These are phyloP conservation scores for Colletotrichum sp. DNA, from an alignment of 2,329 filamentous ascomycete genomes.

Conservation along the genomic window DNA sequence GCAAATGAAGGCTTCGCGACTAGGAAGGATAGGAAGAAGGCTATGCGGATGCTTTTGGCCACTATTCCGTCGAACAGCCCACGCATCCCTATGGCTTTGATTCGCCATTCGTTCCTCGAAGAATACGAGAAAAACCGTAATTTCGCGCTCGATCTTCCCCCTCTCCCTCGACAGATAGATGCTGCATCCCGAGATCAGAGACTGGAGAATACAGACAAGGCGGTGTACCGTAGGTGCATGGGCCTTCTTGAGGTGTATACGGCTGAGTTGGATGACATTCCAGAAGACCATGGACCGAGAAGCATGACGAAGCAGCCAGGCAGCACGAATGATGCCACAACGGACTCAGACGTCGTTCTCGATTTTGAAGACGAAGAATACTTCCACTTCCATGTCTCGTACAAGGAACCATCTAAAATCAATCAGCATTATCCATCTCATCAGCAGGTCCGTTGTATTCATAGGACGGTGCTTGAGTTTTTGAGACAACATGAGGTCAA, in stretches of 20 bases:
- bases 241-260: background rate
- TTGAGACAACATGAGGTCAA: background rate
- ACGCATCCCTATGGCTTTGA: background rate
- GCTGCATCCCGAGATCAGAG: background rate
- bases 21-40: background rate
- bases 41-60: background rate
- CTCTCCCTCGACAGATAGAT: no score
- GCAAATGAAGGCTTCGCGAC: background rate
- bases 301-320: background rate
- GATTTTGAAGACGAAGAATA: background rate
- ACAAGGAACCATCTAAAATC: background rate
- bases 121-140: background rate
- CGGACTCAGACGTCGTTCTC: fast-evolving
- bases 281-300: background rate
- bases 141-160: background rate
- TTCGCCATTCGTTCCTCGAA: background rate
- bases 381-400: background rate
- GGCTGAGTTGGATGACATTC: background rate
- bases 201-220: no score
- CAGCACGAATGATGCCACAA: background rate
- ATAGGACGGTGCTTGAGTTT: background rate
- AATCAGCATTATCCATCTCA: background rate
- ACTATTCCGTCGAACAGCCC: background rate
- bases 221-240: background rate
- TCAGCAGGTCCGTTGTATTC: background rate